These are phyloP conservation scores for Tricharina praecox DNA, from an alignment of 495 filamentous ascomycete genomes.

Conservation along the genomic window DNA sequence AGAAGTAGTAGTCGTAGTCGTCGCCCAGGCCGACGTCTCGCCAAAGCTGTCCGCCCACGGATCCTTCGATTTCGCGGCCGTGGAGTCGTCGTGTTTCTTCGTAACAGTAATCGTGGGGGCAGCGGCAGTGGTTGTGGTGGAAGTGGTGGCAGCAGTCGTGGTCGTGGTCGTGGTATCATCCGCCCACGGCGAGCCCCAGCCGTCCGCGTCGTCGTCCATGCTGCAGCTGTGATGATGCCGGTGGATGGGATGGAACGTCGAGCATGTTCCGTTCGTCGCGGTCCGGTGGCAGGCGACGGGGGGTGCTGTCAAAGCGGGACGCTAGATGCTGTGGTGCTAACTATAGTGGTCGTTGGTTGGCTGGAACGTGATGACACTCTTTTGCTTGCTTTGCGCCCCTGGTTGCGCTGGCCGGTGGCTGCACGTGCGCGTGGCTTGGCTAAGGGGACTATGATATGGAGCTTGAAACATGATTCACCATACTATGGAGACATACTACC, in stretches of 20 bases:
- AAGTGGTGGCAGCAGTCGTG: not conserved
- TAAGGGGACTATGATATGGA: no score
- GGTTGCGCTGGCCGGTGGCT: no score
- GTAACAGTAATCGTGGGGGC: constrained; percentile 5
- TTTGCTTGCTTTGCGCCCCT: no score
- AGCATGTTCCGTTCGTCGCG: not conserved
- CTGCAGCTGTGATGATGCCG: constrained; percentile 2
- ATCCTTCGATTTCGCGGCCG: no score
- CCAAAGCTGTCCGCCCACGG: constrained; percentile 18
- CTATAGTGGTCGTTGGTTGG: no score
- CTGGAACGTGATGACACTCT: no score
- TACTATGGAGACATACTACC: no score
- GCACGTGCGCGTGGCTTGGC: not conserved
- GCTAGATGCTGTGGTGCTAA: no score
- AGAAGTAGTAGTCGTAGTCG: not conserved
- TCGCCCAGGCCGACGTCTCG: constrained; percentile 20
- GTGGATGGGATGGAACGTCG: not conserved
- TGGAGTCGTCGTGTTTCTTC: no score
- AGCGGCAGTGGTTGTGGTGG: not conserved
- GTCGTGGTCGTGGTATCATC: constrained; percentile 13
- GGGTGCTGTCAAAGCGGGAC: no score
- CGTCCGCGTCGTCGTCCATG: constrained; percentile 13
- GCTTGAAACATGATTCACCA: no score
- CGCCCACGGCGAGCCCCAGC: constrained; percentile 26
- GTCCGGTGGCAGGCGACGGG: no score